Evolutionary conservation across 345 rosid genomes (phyloP).

Genomic region (Aquilaria yunnanensis): DNA sequence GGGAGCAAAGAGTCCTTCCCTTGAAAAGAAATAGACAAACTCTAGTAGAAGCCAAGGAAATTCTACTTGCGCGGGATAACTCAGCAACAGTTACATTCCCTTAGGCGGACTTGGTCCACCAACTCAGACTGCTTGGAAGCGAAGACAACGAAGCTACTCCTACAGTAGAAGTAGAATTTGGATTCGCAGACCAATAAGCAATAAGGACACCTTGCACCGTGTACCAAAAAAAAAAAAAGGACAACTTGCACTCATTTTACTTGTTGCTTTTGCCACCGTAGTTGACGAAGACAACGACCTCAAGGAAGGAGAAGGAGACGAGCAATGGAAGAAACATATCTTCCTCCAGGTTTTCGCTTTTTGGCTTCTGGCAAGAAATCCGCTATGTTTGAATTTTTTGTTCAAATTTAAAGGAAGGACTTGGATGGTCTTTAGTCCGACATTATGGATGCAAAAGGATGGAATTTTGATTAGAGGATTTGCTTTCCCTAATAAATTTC

Average conservation of each 20-base stretch:
- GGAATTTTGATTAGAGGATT: too few species aligned
- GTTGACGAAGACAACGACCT: too few species aligned
- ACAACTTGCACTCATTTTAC: conserved; percentile 32
- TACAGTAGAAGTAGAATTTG: conserved; percentile 31
- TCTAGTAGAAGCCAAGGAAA: conserved; percentile 84
- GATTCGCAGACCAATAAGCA: too few species aligned
- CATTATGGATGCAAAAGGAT: too few species aligned
- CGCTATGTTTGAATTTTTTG: too few species aligned
- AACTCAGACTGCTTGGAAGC: conserved; percentile 75
- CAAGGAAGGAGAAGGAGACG: conserved; percentile 52
- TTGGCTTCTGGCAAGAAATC: too few species aligned
- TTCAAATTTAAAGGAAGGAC: too few species aligned
- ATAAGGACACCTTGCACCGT: background rate
- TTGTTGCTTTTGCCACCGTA: too few species aligned
- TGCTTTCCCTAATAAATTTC: too few species aligned
- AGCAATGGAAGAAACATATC: conserved; percentile 77
- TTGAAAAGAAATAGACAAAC: conserved; percentile 87
- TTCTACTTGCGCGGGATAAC: conserved; percentile 53
- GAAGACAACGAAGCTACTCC: conserved; percentile 22
- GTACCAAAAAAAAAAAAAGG: conserved; percentile 61
- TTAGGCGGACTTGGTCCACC: conserved; percentile 56
- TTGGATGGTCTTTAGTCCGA: too few species aligned
- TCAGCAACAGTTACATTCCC: conserved; percentile 26
- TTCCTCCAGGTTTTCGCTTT: conserved; percentile 54
- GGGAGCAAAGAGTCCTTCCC: conserved; percentile 88